phyloP scores from a whole-genome alignment of 176 grass and related monocot species.

The Phoenix dactylifera region DNA sequence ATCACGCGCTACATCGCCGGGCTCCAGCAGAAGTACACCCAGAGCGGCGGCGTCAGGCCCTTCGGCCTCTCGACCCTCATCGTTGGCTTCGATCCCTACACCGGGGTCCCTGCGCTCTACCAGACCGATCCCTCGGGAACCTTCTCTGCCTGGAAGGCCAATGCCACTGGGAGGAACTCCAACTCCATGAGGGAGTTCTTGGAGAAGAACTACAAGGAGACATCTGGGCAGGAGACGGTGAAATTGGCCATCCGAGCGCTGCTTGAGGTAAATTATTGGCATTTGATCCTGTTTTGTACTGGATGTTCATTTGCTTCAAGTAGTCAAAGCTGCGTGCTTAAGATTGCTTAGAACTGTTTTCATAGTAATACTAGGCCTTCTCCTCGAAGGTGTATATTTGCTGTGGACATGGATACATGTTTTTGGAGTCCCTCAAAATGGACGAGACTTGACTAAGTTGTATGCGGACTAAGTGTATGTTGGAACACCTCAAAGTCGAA shows the following conservation, averaged over 20 bases:
- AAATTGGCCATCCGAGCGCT: conserved; percentile 82
- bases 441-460: too few species aligned
- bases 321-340: too few species aligned
- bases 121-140: conserved; percentile 91
- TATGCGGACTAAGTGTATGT: too few species aligned
- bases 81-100: conserved; percentile 82
- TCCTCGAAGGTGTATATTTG: too few species aligned
- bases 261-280: conserved; percentile 47
- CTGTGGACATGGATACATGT: too few species aligned
- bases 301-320: too few species aligned
- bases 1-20: conserved; percentile 97
- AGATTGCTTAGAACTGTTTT: too few species aligned
- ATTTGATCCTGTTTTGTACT: too few species aligned
- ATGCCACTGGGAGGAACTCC: conserved; percentile 88
- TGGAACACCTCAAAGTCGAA: too few species aligned
- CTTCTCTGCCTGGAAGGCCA: conserved; percentile 96
- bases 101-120: conserved; percentile 56
- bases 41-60: conserved; percentile 75
- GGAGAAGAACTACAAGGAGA: conserved; percentile 99
- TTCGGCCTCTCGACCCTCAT: conserved; percentile 93
- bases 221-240: conserved; percentile 78
- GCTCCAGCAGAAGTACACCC: conserved; percentile 97
- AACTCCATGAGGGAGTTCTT: conserved; percentile 94
- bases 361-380: too few species aligned
- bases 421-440: too few species aligned